Conservation (phyloP, 2,329 filamentous ascomycete genomes). For the Coniochaeta prunicola region DNA sequence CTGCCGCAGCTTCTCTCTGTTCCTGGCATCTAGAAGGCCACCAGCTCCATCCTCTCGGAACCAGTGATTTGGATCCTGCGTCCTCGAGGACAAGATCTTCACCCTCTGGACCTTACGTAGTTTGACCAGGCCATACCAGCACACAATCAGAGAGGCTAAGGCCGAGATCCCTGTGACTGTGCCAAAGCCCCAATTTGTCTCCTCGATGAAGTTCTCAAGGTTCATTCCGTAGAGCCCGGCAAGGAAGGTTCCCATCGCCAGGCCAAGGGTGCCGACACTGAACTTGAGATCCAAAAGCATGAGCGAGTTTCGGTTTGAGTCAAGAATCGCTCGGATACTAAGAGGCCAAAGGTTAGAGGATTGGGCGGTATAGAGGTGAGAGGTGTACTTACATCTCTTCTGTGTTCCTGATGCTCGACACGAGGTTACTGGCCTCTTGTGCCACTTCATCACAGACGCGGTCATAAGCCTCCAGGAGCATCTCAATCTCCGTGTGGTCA, state of each 20-base stretch:
- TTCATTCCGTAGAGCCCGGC: conserved; percentile 99
- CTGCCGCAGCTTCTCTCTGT: conserved; percentile 45
- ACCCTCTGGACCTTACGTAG: conserved; percentile 81
- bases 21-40: conserved; percentile 44
- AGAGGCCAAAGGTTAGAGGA: conserved; percentile 11
- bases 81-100: conserved; percentile 51
- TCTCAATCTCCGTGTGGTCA: conserved; percentile 70
- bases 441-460: conserved; percentile 98
- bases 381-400: conserved; percentile 76
- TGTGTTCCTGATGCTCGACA: conserved; percentile 92
- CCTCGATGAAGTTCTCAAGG: conserved; percentile 96
- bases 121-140: conserved; percentile 75
- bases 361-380: not conserved
- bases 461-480: conserved; percentile 94
- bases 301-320: conserved; percentile 94
- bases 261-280: conserved; percentile 88
- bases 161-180: conserved; percentile 66
- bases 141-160: conserved; percentile 68
- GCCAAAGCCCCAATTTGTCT: conserved; percentile 79
- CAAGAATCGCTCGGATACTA: conserved; percentile 91
- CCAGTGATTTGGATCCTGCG: conserved; percentile 27
- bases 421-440: conserved; percentile 85
- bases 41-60: conserved; percentile 41
- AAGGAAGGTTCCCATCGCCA: conserved; percentile 89
- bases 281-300: conserved; percentile 98